Evolutionary conservation across 164 flowering plant species (phyloP), one percentile per base, ranked within the genome.

Genomic region (Kalanchoe fedtschenkoi): DNA sequence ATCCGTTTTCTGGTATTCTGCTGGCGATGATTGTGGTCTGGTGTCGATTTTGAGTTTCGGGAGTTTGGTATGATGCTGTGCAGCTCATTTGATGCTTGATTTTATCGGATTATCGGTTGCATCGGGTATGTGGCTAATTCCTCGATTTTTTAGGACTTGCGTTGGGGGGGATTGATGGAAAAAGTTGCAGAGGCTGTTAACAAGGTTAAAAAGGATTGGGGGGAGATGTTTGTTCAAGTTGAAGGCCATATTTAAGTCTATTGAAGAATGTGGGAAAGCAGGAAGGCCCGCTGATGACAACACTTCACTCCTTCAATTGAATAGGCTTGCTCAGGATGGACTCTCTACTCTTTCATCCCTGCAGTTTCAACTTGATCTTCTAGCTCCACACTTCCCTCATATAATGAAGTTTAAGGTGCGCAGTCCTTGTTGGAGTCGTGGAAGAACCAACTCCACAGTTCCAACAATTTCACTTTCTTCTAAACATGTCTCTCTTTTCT

Each of bases 291-390:
- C 58, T 32, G 70, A 72, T 53, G 83, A 77, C 66, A 75, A 65
- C 26, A 78, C 70, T 71, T 84, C 96, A 34, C 82, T 84, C 56
- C 93, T 80, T 0, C 79, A 96, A 77, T 76, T 92, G 74, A 89
- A 89, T 60, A 92, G 85, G 16, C 71, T 89, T 29, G 91, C 93
- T 1, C 96, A 89, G 61, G 98, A 92, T 69, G 85, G 86, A 16
- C 61, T 92, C 71, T 74, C 81, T 34, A 26, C 74, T 58, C 84
- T 89, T 10, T 66, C 77, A 26, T 83, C 93, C 0, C 56, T 86
- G 68, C 84, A 82, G 32, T 85, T 86, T 68, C 69, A 80, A 66
- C 86, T 92, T 54, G 98, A 92, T 77, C 88, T 89, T 33, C 84
- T 92, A 17, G 86, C 89, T 16, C 91, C 82, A 0, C 96, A 92